Percentiles rank a stretch among this genome's conserved stretches.
These are phyloP conservation scores for Rubia balearica DNA, from an alignment of 305 asterid genomes.

Conservation along the genomic window DNA sequence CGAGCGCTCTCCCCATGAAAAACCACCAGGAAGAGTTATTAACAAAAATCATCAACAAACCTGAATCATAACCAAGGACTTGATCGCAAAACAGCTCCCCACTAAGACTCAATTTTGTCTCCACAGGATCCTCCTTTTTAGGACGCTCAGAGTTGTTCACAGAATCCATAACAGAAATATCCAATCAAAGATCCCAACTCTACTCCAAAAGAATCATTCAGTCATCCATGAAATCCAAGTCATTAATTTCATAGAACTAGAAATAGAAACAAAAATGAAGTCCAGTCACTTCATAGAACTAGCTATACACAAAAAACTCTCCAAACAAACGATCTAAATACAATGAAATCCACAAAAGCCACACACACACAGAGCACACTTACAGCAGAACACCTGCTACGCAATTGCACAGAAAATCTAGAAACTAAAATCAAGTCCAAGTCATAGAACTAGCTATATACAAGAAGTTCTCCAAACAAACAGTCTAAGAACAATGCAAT, in stretches of 20 bases:
- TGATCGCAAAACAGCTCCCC: slow-evolving; percentile 23
- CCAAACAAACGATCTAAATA: background rate
- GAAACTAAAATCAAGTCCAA: background rate
- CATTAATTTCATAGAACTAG: too few relatives aligned
- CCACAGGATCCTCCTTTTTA: slow-evolving; percentile 27
- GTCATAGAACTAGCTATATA: background rate
- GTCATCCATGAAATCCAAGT: slow-evolving; percentile 21
- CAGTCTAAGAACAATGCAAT: background rate
- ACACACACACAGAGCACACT: background rate
- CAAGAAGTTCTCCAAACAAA: background rate
- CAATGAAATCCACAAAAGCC: background rate
- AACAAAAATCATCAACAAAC: too few relatives aligned
- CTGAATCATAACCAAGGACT: slow-evolving; percentile 14
- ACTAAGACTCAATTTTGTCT: slow-evolving; percentile 17
- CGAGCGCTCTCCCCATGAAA: too few relatives aligned
- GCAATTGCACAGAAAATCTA: too few relatives aligned
- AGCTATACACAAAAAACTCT: slow-evolving; percentile 14
- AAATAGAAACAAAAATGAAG: background rate
- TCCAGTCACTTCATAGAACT: background rate
- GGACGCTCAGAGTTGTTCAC: slow-evolving; percentile 29
- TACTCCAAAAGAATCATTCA: slow-evolving; percentile 26
- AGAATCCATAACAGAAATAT: slow-evolving; percentile 38
- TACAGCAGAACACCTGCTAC: background rate
- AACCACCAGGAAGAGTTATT: too few relatives aligned
- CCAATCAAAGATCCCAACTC: slow-evolving; percentile 33